These are phyloP conservation scores for Lagenidium sp. DNA, from an alignment of 352 stramenopile species.

Conservation along the genomic window DNA sequence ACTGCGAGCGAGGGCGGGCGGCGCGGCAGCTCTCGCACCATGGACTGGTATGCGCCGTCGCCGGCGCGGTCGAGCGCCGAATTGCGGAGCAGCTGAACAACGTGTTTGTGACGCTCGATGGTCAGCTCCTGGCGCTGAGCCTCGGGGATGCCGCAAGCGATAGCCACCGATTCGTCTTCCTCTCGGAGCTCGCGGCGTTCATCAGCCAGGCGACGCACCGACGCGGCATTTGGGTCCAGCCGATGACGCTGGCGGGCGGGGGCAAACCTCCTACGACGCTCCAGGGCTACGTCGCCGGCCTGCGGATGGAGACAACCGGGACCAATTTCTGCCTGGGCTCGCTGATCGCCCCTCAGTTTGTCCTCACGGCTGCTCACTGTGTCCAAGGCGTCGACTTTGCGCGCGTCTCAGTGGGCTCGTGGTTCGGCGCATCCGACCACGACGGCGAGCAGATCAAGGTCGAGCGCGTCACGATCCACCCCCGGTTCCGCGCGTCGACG, in stretches of 20 bases:
- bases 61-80: slow-evolving; percentile 9
- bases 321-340: slow-evolving; percentile 24
- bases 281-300: slow-evolving; percentile 17
- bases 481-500: slow-evolving; percentile 10
- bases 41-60: no score
- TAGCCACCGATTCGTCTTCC: slow-evolving; percentile 13
- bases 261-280: slow-evolving; percentile 5
- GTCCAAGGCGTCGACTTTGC: slow-evolving; percentile 8
- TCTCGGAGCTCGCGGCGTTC: slow-evolving; percentile 12
- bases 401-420: slow-evolving; percentile 22
- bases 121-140: slow-evolving; percentile 20
- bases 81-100: slow-evolving; percentile 8
- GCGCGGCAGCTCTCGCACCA: no score
- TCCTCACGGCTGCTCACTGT: slow-evolving; percentile 30
- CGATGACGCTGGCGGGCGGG: slow-evolving; percentile 15
- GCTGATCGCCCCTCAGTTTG: slow-evolving; percentile 21
- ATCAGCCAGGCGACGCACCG: slow-evolving; percentile 13
- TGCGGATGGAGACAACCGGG: slow-evolving; percentile 10
- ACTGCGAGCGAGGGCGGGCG: slow-evolving; percentile 4
- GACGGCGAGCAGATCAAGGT: slow-evolving; percentile 37
- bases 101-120: slow-evolving; percentile 16
- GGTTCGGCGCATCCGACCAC: slow-evolving; percentile 9
- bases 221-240: slow-evolving; percentile 5
- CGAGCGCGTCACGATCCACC: slow-evolving; percentile 17
- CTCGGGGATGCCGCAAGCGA: background rate